Base-by-base conservation (phyloP, 2,329 filamentous ascomycete genomes). In the Hymenoscyphus scutula region DNA sequence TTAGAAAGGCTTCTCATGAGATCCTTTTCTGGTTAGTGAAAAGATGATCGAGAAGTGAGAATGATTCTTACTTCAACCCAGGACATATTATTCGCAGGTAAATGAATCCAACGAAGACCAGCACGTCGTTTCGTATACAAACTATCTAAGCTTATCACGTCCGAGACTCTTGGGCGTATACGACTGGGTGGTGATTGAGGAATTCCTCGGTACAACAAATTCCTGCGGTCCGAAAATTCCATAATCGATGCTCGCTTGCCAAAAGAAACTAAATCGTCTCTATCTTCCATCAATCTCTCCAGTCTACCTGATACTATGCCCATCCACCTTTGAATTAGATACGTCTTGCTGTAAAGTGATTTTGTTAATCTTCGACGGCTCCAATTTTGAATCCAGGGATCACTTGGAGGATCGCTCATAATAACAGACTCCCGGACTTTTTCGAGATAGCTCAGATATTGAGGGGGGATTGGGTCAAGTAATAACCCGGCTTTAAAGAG, bases 81-180 rank as follows among this genome's bases (percentile, higher is more conserved):
- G 10, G 53, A 29, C 53, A 55, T 55, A 15, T 55, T 55, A 19
- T 55, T 55, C 15, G 53, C 53, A 5, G 53, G 53, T 8, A 55
- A 55, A 30, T 55, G 53, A 30, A 55, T 55, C 53, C 53, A 55
- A n/a, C 53, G 53, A 30, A 55, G 27, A 3, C 30, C 53, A 32
- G 17, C 8, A n/a, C 27, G 53, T 10, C 11, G 27, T 15, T 55
- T 30, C 5, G 29, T 55, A 29, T 30, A 30, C 11, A 30, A 15
- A 19, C 53, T 32, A 5, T 45, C 53, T 15, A 23, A 55, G 5
- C 15, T 5, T 55, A 29, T 30, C 13, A 55, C 53, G 27, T 30
- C 27, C 27, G 30, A 30, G n/a, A 45, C 41, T 45, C n/a, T 23
- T 29, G 53, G 27, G 6, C 15, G 11, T 32, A 55, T 32, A 30